These are phyloP conservation scores for Onygenales sp. DNA, from an alignment of 2,329 filamentous ascomycete species.

Conservation along the genomic window DNA sequence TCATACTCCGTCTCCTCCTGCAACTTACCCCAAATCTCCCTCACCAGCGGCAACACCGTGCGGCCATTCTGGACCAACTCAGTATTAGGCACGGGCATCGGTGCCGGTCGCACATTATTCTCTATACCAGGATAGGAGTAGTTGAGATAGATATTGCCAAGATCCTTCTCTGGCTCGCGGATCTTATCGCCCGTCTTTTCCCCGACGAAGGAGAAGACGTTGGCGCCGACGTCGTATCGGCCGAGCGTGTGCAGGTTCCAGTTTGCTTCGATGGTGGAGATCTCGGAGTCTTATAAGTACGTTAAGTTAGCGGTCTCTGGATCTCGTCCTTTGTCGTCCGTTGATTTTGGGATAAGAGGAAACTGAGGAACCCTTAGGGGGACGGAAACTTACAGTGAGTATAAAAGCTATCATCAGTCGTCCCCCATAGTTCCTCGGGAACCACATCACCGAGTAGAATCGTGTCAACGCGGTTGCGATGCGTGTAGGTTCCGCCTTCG, in stretches of 20 bases:
- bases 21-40: neutral
- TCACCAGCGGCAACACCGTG: neutral
- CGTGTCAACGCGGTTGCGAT: constrained; percentile 59
- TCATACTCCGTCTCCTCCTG: neutral
- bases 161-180: constrained; percentile 17
- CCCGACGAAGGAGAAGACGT: constrained; percentile 56
- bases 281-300: constrained; percentile 40
- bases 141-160: constrained; percentile 43
- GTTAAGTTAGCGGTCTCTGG: no score
- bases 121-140: constrained; percentile 41
- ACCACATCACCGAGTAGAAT: constrained; percentile 69
- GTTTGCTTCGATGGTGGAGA: constrained; percentile 59
- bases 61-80: neutral
- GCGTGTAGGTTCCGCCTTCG: constrained; percentile 61
- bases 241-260: constrained; percentile 61
- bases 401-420: constrained; percentile 60
- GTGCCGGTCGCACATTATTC: neutral
- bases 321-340: neutral
- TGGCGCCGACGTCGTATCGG: constrained; percentile 63
- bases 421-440: constrained; percentile 54
- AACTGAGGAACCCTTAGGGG: no score
- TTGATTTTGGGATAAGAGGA: neutral
- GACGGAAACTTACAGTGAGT: constrained; percentile 44
- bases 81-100: neutral
- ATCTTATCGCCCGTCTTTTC: constrained; percentile 48